Evolutionary conservation across 2,329 filamentous ascomycete species (phyloP).

Genomic region (Laburnicola sp.): DNA sequence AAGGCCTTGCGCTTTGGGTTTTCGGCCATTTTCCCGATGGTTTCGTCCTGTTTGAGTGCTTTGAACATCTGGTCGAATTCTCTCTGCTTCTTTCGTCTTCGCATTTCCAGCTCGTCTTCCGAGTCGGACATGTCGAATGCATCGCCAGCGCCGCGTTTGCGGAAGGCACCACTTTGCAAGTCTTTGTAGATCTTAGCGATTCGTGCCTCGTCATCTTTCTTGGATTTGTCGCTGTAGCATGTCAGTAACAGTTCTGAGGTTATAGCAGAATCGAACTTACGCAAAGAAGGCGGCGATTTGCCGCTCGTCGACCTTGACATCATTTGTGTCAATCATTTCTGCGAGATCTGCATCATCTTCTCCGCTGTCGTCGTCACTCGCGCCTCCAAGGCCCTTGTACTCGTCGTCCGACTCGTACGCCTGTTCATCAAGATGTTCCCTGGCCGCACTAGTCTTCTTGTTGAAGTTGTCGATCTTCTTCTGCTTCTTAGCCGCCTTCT

Average conservation of each 20-base stretch:
- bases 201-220: conserved; percentile 79
- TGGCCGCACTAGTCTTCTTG: conserved; percentile 84
- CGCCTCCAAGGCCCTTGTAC: conserved; percentile 90
- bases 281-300: conserved; percentile 85
- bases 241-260: conserved; percentile 22
- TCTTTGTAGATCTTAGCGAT: conserved; percentile 92
- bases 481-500: conserved; percentile 64
- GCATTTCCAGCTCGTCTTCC: conserved; percentile 80
- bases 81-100: conserved; percentile 76
- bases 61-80: conserved; percentile 93
- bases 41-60: conserved; percentile 83
- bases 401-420: conserved; percentile 98
- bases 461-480: conserved; percentile 62
- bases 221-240: conserved; percentile 70
- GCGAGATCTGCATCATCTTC: conserved; percentile 75
- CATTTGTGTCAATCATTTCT: conserved; percentile 85
- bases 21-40: conserved; percentile 84
- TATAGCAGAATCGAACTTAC: conserved; percentile 60
- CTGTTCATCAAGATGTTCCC: conserved; percentile 83
- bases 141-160: conserved; percentile 73
- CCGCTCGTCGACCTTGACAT: conserved; percentile 76
- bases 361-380: conserved; percentile 80
- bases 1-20: conserved; percentile 90
- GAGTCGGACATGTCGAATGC: conserved; percentile 80
- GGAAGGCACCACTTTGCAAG: conserved; percentile 83